Conservation (phyloP, 495 filamentous ascomycete species). For the Aspergillus steynii region DNA sequence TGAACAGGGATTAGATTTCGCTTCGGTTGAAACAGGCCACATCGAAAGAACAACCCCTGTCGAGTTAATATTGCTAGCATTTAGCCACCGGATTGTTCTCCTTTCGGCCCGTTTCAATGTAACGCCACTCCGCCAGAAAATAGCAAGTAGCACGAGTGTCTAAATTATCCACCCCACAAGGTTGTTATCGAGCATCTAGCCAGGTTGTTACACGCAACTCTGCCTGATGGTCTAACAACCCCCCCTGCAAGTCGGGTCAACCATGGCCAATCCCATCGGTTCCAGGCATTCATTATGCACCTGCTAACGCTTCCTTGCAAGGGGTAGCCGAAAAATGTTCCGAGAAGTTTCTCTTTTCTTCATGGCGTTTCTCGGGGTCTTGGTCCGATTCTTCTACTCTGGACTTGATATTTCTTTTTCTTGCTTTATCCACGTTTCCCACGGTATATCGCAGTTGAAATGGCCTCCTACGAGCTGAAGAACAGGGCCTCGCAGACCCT, state of each 20-base stretch:
- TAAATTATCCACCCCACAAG: neutral
- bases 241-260: neutral
- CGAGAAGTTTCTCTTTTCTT: neutral
- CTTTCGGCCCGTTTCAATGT: neutral
- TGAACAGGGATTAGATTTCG: neutral
- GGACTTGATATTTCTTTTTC: neutral
- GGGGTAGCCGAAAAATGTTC: neutral
- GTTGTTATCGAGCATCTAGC: neutral
- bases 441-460: neutral
- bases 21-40: neutral
- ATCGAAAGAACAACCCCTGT: neutral
- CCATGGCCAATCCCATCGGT: neutral
- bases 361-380: neutral
- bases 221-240: neutral
- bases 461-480: constrained; percentile 19
- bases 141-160: neutral
- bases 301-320: neutral
- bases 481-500: constrained; percentile 10
- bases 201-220: neutral
- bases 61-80: neutral
- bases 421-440: neutral
- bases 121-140: neutral
- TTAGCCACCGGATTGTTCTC: neutral
- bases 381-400: neutral
- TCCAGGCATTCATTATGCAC: neutral